These are phyloP conservation scores for Conticribra guillardii DNA, from an alignment of 108 stramenopile species.

Conservation along the genomic window DNA sequence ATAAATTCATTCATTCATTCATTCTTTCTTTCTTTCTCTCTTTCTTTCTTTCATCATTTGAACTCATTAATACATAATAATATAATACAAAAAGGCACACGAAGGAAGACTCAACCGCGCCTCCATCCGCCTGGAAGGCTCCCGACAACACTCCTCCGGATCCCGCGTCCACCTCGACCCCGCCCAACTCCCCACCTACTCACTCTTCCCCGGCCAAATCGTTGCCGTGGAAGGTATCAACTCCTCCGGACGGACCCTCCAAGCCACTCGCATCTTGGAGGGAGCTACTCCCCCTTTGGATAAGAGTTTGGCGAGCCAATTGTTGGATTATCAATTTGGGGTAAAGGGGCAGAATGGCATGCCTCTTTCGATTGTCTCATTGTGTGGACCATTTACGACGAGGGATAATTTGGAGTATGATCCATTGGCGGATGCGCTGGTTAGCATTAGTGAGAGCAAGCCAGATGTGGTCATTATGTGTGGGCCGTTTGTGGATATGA, in stretches of 20 bases:
- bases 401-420: conserved; percentile 86
- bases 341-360: conserved; percentile 56
- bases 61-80: no score
- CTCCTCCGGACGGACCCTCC: conserved; percentile 79
- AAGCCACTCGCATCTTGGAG: conserved; percentile 76
- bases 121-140: conserved; percentile 91
- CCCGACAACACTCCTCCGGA: conserved; percentile 81
- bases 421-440: conserved; percentile 89
- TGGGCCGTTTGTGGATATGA: conserved; percentile 95
- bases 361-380: conserved; percentile 77
- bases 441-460: conserved; percentile 48
- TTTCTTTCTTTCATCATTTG: no score
- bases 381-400: conserved; percentile 93
- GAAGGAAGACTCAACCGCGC: conserved; percentile 89
- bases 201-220: conserved; percentile 97
- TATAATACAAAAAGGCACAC: conserved; percentile 87
- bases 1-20: background rate
- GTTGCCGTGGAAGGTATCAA: conserved; percentile 94
- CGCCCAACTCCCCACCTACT: conserved; percentile 55
- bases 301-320: conserved; percentile 43
- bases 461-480: conserved; percentile 94
- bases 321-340: conserved; percentile 55
- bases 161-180: conserved; percentile 83
- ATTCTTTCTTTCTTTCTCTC: no score
- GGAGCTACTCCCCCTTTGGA: conserved; percentile 56